phyloP scores from a whole-genome alignment of 2,329 filamentous ascomycete species.

The Pseudogymnoascus destructans region DNA sequence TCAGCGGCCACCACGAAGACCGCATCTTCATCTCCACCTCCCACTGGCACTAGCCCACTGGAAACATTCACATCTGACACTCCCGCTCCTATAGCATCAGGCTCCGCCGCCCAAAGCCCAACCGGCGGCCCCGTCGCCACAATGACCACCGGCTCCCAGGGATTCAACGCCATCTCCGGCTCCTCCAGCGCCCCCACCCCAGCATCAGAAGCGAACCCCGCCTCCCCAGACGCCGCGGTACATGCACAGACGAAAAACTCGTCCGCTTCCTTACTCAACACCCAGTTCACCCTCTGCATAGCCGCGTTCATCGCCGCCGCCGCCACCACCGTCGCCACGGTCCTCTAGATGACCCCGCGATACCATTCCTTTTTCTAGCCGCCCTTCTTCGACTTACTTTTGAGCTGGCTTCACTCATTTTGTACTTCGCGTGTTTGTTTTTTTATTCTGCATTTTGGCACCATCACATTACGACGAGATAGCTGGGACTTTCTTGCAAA shows the following conservation, averaged over 20 bases:
- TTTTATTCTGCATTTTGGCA: not conserved
- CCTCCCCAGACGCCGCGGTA: not conserved
- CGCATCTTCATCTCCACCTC: not conserved
- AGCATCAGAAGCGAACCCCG: not conserved
- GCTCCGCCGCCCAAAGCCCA: not conserved
- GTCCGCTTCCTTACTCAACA: not conserved
- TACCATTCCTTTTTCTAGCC: not conserved
- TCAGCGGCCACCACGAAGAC: not conserved
- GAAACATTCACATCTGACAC: not conserved
- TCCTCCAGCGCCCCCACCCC: not conserved
- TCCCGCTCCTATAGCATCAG: not conserved
- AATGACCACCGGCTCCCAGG: not conserved
- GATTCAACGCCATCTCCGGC: not conserved
- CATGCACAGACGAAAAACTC: not conserved
- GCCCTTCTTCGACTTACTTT: not conserved
- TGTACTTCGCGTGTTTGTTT: not conserved
- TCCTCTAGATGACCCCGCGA: not conserved
- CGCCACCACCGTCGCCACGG: not conserved
- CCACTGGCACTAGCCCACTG: not conserved
- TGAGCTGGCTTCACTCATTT: not conserved
- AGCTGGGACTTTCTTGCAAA: not conserved
- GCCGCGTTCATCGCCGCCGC: not conserved
- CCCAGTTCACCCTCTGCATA: not conserved
- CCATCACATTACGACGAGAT: constrained; percentile 4
- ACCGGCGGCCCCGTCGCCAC: not conserved